phyloP scores from a whole-genome alignment of 129 eudicot species.

The Rutidosis leptorrhynchoides region DNA sequence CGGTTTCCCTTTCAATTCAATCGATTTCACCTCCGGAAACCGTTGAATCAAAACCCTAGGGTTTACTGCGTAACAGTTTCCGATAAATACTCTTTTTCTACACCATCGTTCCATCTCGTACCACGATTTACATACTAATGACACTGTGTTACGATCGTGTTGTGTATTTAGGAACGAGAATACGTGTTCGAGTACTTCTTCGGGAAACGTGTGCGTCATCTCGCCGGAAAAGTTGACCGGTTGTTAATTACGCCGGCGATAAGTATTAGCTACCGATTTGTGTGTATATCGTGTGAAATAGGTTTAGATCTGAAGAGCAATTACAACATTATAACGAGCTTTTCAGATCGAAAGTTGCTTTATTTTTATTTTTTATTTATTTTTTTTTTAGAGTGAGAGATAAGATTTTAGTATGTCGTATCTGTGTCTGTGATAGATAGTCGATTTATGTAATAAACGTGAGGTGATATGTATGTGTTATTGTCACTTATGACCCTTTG shows the following conservation, averaged over 20 bases:
- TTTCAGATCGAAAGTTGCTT: not conserved
- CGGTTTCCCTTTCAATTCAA: conserved; percentile 57
- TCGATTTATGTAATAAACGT: too few species aligned
- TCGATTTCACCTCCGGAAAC: conserved; percentile 47
- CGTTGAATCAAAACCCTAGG: conserved; percentile 51
- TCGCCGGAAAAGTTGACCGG: not conserved
- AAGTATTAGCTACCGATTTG: not conserved
- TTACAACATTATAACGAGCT: not conserved
- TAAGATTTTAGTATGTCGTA: too few species aligned
- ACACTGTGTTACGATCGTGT: conserved; percentile 56
- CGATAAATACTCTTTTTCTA: conserved; percentile 54
- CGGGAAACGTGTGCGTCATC: conserved; percentile 67
- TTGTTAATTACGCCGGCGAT: not conserved
- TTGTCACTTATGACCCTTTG: too few species aligned
- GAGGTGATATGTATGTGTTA: too few species aligned
- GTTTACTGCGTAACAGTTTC: conserved; percentile 71
- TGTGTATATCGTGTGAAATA: not conserved
- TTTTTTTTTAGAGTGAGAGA: too few species aligned
- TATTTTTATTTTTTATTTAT: too few species aligned
- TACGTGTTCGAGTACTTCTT: conserved; percentile 68
- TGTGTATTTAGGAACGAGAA: conserved; percentile 51
- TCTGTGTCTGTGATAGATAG: too few species aligned
- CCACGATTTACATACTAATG: conserved; percentile 81
- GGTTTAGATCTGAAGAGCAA: not conserved
- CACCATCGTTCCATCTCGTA: conserved; percentile 76